phyloP scores from a whole-genome alignment of 495 filamentous ascomycete genomes.

The Penicillium herquei region DNA sequence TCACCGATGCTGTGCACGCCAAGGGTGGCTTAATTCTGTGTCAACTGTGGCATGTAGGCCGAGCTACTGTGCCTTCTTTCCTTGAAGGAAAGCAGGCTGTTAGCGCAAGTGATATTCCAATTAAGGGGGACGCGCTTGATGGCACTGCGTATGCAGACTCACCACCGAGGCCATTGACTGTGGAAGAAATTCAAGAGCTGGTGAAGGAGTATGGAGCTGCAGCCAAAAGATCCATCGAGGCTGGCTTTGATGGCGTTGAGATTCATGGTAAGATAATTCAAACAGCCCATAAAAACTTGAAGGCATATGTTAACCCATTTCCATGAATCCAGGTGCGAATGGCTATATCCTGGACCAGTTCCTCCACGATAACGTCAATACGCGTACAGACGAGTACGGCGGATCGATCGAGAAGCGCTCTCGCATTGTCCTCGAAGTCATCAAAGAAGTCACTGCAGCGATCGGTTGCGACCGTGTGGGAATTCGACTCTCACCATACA shows the following conservation, averaged over 20 bases:
- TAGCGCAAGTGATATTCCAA: constrained; percentile 23
- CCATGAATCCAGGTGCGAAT: constrained; percentile 35
- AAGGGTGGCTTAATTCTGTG: constrained; percentile 50
- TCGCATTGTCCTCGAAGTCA: constrained; percentile 46
- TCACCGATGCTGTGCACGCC: constrained; percentile 52
- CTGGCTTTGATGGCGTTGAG: constrained; percentile 62
- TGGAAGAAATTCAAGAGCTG: constrained; percentile 41
- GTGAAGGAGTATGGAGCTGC: constrained; percentile 53
- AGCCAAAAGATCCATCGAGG: constrained; percentile 57
- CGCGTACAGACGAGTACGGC: constrained; percentile 50
- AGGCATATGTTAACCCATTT: not conserved
- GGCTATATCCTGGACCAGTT: constrained; percentile 59
- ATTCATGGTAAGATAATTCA: constrained; percentile 41
- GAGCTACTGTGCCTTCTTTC: constrained; percentile 41
- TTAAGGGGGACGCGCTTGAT: constrained; percentile 26
- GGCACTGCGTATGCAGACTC: constrained; percentile 27
- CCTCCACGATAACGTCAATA: constrained; percentile 49
- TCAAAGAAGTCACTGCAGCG: constrained; percentile 23
- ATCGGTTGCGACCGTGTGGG: constrained; percentile 34
- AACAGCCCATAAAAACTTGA: not conserved
- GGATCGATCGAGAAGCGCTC: constrained; percentile 51
- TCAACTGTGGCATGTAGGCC: constrained; percentile 54
- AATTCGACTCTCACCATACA: constrained; percentile 49
- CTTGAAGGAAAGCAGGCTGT: constrained; percentile 22
- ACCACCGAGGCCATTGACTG: constrained; percentile 41